These are phyloP conservation scores for Pterulicium gracile DNA, from an alignment of 1,284 basidiomycete genomes.

Conservation along the genomic window DNA sequence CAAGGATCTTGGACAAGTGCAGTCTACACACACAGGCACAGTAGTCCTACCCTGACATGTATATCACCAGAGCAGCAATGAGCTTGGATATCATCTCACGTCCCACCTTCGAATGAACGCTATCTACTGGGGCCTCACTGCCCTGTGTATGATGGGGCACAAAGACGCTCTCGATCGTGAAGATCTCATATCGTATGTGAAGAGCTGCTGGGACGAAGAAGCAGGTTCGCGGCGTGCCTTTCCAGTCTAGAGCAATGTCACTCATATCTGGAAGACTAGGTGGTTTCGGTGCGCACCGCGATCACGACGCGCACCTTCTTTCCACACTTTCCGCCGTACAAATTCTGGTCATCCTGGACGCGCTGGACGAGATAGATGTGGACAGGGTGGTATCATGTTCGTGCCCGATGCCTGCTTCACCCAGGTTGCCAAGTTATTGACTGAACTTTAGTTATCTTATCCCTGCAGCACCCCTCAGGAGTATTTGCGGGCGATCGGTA, in stretches of 20 bases:
- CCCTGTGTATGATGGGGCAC: slow-evolving; percentile 72
- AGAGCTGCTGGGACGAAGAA: slow-evolving; percentile 90
- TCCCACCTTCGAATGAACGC: slow-evolving; percentile 94
- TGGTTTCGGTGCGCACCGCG: slow-evolving; percentile 85
- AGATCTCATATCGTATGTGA: slow-evolving; percentile 84
- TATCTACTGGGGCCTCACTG: slow-evolving; percentile 93
- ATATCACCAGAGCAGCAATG: slow-evolving; percentile 67
- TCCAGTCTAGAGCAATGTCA: slow-evolving; percentile 7
- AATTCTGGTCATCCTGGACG: slow-evolving; percentile 80
- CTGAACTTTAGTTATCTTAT: slow-evolving; percentile 56
- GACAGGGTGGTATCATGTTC: slow-evolving; percentile 69
- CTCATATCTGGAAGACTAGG: slow-evolving; percentile 35
- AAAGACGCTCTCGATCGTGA: slow-evolving; percentile 71
- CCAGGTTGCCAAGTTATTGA: neutral
- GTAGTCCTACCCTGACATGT: neutral
- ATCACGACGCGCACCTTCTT: slow-evolving; percentile 86
- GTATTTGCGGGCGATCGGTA: slow-evolving; percentile 85
- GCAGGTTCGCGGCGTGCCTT: slow-evolving; percentile 44
- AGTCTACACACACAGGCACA: neutral
- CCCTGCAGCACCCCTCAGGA: slow-evolving; percentile 77
- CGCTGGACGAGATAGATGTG: slow-evolving; percentile 61
- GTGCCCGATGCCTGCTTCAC: slow-evolving; percentile 21
- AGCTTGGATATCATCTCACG: slow-evolving; percentile 88
- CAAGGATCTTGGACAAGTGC: slow-evolving; percentile 48
- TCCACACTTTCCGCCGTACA: slow-evolving; percentile 89